Percentiles rank a stretch among this genome's conserved stretches.
Evolutionary conservation across 306 rosid genomes (phyloP).

Genomic region (Cucumis hystrix): DNA sequence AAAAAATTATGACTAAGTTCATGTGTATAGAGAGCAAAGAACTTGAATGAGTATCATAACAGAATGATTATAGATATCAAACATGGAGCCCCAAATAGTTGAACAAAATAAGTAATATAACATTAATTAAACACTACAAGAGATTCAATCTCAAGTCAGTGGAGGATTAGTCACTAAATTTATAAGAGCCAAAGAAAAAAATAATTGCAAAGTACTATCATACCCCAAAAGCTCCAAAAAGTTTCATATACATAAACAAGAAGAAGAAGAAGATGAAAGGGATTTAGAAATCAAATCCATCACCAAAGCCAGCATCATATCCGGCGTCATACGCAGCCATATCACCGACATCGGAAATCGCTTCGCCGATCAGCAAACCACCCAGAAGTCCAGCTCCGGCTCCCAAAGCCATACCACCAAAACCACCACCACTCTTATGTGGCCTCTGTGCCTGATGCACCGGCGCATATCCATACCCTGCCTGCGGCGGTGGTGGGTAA

Average conservation of each 20-base stretch:
- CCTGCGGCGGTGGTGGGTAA: conserved; percentile 13
- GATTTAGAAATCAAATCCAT: conserved; percentile 16
- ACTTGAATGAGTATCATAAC: too few species aligned
- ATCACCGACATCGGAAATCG: conserved; percentile 19
- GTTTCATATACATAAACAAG: not conserved
- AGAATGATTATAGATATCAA: too few species aligned
- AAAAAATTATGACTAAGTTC: too few species aligned
- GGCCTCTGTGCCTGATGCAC: conserved; percentile 15
- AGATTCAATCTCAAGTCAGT: not conserved
- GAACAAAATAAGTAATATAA: too few species aligned
- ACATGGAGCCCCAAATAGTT: too few species aligned
- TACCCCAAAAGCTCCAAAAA: not conserved
- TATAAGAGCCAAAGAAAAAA: not conserved
- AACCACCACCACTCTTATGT: conserved; percentile 6
- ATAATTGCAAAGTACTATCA: not conserved
- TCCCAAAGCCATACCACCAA: conserved; percentile 21
- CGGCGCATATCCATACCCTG: conserved; percentile 12
- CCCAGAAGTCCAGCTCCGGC: conserved; percentile 39
- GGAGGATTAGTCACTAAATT: not conserved
- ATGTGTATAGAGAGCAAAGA: too few species aligned
- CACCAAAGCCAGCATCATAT: conserved; percentile 8
- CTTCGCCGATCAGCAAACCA: conserved; percentile 37
- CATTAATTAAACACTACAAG: not conserved
- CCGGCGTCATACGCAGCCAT: conserved; percentile 9
- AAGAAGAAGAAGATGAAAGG: not conserved